phyloP scores from a whole-genome alignment of 2,329 filamentous ascomycete species.

The Aspergillus arachidicola region DNA sequence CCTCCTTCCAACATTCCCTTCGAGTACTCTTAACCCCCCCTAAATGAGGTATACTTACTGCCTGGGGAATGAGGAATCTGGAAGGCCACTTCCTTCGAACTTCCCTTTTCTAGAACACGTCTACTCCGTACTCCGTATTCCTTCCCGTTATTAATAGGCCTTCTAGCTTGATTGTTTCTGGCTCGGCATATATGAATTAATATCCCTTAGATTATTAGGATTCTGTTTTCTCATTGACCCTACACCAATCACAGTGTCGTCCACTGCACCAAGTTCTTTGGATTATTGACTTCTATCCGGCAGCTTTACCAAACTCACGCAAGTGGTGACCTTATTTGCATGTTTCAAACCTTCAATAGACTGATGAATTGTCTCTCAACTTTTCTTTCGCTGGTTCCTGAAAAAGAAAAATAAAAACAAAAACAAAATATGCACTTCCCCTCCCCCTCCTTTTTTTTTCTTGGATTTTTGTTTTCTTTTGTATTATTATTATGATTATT shows the following conservation, averaged over 20 bases:
- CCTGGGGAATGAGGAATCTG: not conserved
- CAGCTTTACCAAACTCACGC: not conserved
- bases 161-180: not conserved
- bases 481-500: no score
- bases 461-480: not conserved
- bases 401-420: not conserved
- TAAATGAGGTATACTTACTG: not conserved
- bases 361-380: not conserved
- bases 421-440: not conserved
- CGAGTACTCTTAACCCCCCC: not conserved
- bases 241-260: not conserved
- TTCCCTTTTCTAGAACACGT: not conserved
- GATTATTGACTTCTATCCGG: not conserved
- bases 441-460: constrained; percentile 3
- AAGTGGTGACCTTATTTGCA: constrained; percentile 3
- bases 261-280: not conserved
- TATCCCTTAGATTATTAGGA: not conserved
- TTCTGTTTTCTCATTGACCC: not conserved
- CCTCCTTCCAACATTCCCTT: not conserved
- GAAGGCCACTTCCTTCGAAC: not conserved
- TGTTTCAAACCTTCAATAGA: constrained; percentile 1
- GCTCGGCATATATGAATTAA: constrained; percentile 3
- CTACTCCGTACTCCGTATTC: not conserved
- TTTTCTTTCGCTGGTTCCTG: not conserved
- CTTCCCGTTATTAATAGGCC: constrained; percentile 2